A percentile compares a stretch with the other conserved stretches of the same genome.
phyloP scores from a whole-genome alignment of 2,329 filamentous ascomycete species.

The Gnomoniopsis smithogilvyi region DNA sequence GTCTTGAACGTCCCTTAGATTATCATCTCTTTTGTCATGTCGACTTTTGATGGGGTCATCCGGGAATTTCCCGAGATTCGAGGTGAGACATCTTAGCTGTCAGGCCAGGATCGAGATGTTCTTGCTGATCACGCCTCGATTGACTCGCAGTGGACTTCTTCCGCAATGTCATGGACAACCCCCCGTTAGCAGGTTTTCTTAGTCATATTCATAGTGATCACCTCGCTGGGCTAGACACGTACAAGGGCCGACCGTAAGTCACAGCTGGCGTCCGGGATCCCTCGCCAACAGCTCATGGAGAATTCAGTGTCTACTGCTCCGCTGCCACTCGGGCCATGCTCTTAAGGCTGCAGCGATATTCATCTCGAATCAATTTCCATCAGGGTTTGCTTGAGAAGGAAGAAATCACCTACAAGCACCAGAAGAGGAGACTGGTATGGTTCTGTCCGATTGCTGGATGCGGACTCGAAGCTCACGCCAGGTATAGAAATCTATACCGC shows the following conservation, averaged over 20 bases:
- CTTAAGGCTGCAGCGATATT: conserved; percentile 73
- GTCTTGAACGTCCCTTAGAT: too few species aligned
- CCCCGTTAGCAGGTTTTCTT: conserved; percentile 80
- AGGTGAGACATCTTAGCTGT: conserved; percentile 36
- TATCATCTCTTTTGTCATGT: conserved; percentile 49
- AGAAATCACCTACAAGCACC: conserved; percentile 72
- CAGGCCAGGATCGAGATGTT: background rate
- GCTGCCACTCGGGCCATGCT: conserved; percentile 78
- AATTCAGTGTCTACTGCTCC: conserved; percentile 74
- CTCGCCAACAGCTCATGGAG: background rate
- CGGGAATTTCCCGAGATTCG: conserved; percentile 77
- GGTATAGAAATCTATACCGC: conserved; percentile 68
- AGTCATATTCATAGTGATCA: conserved; percentile 94
- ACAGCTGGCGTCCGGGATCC: conserved; percentile 49
- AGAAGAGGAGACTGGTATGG: conserved; percentile 64
- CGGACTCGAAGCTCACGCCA: conserved; percentile 4
- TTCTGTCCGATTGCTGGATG: background rate
- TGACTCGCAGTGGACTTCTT: conserved; percentile 74
- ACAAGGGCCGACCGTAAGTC: conserved; percentile 8
- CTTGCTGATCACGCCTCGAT: background rate
- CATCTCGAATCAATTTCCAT: conserved; percentile 77
- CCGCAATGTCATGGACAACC: conserved; percentile 44
- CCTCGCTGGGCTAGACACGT: conserved; percentile 72
- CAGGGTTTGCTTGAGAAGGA: conserved; percentile 73
- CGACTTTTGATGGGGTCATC: conserved; percentile 71